phyloP scores from a whole-genome alignment of 495 filamentous ascomycete genomes.

The Lasiosphaeria hispida region DNA sequence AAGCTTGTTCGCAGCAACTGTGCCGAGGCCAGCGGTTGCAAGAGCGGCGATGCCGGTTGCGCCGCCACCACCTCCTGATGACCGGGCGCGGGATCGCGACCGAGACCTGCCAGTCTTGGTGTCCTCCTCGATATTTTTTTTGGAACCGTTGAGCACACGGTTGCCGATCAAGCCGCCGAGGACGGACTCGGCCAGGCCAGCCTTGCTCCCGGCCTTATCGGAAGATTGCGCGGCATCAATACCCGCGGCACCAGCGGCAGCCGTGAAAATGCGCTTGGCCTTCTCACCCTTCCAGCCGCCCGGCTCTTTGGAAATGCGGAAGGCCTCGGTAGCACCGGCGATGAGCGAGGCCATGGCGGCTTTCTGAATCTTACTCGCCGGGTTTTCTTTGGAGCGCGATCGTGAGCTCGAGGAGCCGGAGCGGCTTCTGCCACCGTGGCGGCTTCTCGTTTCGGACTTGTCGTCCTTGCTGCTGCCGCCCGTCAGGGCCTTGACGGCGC shows the following conservation, averaged over 20 bases:
- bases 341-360: slow-evolving; percentile 82
- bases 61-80: slow-evolving; percentile 42
- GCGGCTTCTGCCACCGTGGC: slow-evolving; percentile 48
- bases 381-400: slow-evolving; percentile 42
- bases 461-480: slow-evolving; percentile 46
- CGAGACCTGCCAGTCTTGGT: slow-evolving; percentile 48
- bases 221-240: slow-evolving; percentile 75
- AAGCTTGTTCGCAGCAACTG: slow-evolving; percentile 77
- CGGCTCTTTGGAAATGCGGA: slow-evolving; percentile 79
- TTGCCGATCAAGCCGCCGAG: slow-evolving; percentile 84
- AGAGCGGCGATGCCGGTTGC: slow-evolving; percentile 59
- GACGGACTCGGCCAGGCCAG: slow-evolving; percentile 67
- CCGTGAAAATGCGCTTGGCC: slow-evolving; percentile 82
- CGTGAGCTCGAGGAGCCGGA: slow-evolving; percentile 45
- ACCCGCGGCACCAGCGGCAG: slow-evolving; percentile 78
- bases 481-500: slow-evolving; percentile 53
- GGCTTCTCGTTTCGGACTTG: slow-evolving; percentile 49
- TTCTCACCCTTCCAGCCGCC: slow-evolving; percentile 83
- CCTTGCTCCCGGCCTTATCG: slow-evolving; percentile 66
- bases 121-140: slow-evolving; percentile 58
- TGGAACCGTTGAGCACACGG: slow-evolving; percentile 71
- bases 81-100: slow-evolving; percentile 53
- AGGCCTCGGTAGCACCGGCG: slow-evolving; percentile 84
- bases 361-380: slow-evolving; percentile 69
- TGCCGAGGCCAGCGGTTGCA: slow-evolving; percentile 71